A percentile compares a stretch with the other conserved stretches of the same genome.
Evolutionary conservation across 192 early-diverging fungal species (phyloP).

Genomic region (Linnemannia exigua): DNA sequence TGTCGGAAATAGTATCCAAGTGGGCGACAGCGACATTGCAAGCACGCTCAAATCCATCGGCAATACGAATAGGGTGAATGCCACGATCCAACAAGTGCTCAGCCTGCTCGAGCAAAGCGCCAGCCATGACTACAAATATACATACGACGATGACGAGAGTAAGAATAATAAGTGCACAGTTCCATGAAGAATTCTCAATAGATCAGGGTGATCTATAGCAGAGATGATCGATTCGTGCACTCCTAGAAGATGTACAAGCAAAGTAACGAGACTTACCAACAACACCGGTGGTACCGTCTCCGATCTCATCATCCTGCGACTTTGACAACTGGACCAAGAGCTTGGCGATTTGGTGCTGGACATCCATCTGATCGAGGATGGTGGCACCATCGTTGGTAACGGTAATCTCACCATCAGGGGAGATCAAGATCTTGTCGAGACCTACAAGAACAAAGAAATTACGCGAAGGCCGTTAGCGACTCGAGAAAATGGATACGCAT

Average conservation of each 20-base stretch:
- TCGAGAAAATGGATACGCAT: neutral
- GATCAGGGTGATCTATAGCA: neutral
- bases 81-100: slow-evolving; percentile 95
- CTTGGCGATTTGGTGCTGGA: slow-evolving; percentile 99
- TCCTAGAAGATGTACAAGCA: neutral
- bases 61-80: slow-evolving; percentile 98
- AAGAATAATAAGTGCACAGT: neutral
- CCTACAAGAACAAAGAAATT: slow-evolving; percentile 61
- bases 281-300: slow-evolving; percentile 99
- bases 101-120: slow-evolving; percentile 96
- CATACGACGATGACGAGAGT: neutral
- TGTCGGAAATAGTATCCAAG: slow-evolving; percentile 93
- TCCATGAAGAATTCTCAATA: neutral
- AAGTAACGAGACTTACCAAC: slow-evolving; percentile 75
- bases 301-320: slow-evolving; percentile 99
- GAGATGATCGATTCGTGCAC: neutral
- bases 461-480: slow-evolving; percentile 1
- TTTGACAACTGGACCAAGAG: slow-evolving; percentile 97
- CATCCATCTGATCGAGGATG: slow-evolving; percentile 97
- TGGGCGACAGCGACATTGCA: slow-evolving; percentile 95
- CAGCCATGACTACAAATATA: slow-evolving; percentile 86
- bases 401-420: slow-evolving; percentile 99
- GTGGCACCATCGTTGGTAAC: slow-evolving; percentile 99
- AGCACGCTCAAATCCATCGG: slow-evolving; percentile 98
- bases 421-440: slow-evolving; percentile 99